These are phyloP conservation scores for Camelina hispida DNA, from an alignment of 345 rosid genomes.

Conservation along the genomic window DNA sequence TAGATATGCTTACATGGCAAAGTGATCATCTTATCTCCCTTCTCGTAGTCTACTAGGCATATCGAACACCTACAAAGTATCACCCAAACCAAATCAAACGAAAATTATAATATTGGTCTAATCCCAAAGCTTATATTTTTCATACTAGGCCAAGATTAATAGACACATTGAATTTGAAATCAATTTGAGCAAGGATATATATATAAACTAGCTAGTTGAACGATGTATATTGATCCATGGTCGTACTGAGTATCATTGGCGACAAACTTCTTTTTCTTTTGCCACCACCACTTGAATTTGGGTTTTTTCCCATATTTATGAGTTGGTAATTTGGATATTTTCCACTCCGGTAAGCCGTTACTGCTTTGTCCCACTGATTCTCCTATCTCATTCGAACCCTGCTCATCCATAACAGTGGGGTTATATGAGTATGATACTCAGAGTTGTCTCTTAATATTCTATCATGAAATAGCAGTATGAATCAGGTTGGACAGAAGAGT, in stretches of 20 bases:
- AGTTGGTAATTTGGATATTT: background rate
- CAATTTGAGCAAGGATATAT: no score
- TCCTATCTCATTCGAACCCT: background rate
- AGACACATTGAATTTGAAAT: no score
- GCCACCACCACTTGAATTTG: background rate
- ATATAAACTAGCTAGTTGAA: no score
- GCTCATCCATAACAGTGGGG: background rate
- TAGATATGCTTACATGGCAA: background rate
- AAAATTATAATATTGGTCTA: background rate
- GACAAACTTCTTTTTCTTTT: slow-evolving; percentile 3
- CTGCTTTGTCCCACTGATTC: background rate
- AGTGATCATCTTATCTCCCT: background rate
- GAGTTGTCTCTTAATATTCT: background rate
- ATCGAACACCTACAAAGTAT: background rate
- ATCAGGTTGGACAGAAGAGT: background rate
- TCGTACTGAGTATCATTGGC: background rate
- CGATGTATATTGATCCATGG: background rate
- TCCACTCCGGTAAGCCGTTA: background rate
- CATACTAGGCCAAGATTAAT: no score
- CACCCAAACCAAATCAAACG: background rate
- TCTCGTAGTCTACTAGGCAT: background rate
- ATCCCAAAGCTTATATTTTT: background rate
- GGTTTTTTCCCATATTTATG: background rate
- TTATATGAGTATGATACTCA: background rate
- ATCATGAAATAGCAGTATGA: background rate